phyloP scores from a whole-genome alignment of 179 eudicot species.

The Pouteria campechiana region DNA sequence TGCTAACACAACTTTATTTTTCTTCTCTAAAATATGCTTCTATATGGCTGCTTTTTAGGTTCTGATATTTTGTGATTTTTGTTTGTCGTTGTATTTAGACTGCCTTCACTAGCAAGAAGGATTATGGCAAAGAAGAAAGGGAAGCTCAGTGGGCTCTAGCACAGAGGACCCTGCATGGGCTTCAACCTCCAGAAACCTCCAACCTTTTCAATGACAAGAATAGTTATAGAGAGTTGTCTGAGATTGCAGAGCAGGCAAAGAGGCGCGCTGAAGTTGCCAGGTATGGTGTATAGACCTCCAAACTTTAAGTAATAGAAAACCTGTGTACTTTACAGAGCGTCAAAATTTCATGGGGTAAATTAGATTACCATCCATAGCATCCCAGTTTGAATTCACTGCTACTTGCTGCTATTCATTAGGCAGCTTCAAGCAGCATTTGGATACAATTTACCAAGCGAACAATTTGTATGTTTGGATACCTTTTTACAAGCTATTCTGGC shows the following conservation, averaged over 20 bases:
- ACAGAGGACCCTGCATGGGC: slow-evolving; percentile 54
- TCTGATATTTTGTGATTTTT: too few species aligned
- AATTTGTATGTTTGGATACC: too few species aligned
- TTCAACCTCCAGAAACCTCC: slow-evolving; percentile 35
- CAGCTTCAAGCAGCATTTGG: too few species aligned
- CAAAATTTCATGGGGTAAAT: too few species aligned
- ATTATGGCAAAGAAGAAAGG: slow-evolving; percentile 50
- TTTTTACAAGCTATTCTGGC: too few species aligned
- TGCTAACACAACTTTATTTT: neutral
- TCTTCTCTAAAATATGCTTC: neutral
- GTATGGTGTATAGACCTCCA: slow-evolving; percentile 13
- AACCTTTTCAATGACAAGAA: slow-evolving; percentile 26
- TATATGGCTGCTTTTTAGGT: neutral
- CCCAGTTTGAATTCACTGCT: too few species aligned
- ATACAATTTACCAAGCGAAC: too few species aligned
- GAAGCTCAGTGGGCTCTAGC: slow-evolving; percentile 62
- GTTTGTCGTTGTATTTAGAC: slow-evolving; percentile 15
- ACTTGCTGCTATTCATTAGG: too few species aligned
- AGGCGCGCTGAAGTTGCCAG: slow-evolving; percentile 47
- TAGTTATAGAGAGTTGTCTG: slow-evolving; percentile 39
- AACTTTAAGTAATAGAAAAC: too few species aligned
- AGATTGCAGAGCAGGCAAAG: slow-evolving; percentile 55
- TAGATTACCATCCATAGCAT: too few species aligned
- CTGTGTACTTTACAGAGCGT: too few species aligned
- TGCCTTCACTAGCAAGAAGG: slow-evolving; percentile 53